Evolutionary conservation across 2,329 filamentous ascomycete genomes (phyloP), one percentile per base, ranked within the genome.

Genomic region (Colletotrichum neosansevieriae): DNA sequence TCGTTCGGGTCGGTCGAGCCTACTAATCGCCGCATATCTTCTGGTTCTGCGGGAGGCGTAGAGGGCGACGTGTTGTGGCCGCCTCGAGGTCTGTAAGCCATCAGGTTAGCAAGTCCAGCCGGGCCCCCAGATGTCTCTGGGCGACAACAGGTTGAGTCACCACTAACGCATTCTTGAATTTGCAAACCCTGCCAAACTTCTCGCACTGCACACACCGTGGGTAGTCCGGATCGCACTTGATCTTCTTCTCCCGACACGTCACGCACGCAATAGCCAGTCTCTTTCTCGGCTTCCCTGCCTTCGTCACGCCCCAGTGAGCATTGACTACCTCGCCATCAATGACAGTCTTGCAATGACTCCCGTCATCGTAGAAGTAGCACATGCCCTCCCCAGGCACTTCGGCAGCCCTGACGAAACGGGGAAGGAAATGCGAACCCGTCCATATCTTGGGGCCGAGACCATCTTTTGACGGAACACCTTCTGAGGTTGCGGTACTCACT

Each of bases 231-330:
- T 97, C 94, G 76, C 94, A 98, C 79, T 97, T 97, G 82, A 98
- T 97, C 85, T 97, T 98, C 88, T 97, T 98, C 81, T 97, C 94
- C 58, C 94, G 89, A 78, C 94, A 98, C 12, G 94, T 96, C 67
- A 97, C 86, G 76, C 94, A 98, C n/a, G 94, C 94, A 77, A 97
- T 94, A 24, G 94, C 94, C 64, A 97, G 85, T 64, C 94, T 87
- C 82, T 98, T 98, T 72, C 94, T 89, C 54, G 94, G 94, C 81
- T 97, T 97, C 13, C 94, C 94, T 2, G 94, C 94, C 80, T 97
- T 97, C 40, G 94, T 97, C 10, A 97, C 90, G 15, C 94, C 94
- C 94, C 94, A 97, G 72, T 93, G 92, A 1, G 94, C 93, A 76
- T 97, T 97, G 58, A 97, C 94, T 0, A 86, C 85, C 76, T 97